Evolutionary conservation across 208 protist species (phyloP).

Genomic region (Wallacemonas rigidus): DNA sequence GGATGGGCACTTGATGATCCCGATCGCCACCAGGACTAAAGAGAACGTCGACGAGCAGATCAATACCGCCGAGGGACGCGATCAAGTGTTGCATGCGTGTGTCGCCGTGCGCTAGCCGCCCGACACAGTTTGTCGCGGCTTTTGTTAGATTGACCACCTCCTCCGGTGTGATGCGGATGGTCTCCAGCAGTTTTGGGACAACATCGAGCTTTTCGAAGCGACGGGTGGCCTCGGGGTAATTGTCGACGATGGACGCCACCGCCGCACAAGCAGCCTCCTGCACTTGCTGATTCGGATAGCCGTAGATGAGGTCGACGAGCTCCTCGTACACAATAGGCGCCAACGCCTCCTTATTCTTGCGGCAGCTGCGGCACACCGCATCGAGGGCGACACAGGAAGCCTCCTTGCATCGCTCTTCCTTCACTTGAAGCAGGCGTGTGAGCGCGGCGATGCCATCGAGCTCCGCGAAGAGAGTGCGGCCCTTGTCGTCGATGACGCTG

Average conservation of each 20-base stretch:
- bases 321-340: slow-evolving; percentile 57
- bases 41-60: slow-evolving; percentile 85
- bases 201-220: slow-evolving; percentile 73
- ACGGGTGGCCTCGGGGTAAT: slow-evolving; percentile 56
- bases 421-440: slow-evolving; percentile 69
- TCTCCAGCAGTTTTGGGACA: slow-evolving; percentile 85
- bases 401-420: slow-evolving; percentile 92
- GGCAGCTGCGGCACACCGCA: slow-evolving; percentile 74
- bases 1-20: slow-evolving; percentile 89
- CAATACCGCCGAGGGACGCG: slow-evolving; percentile 77
- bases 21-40: slow-evolving; percentile 82
- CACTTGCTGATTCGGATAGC: slow-evolving; percentile 91
- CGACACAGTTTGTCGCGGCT: slow-evolving; percentile 86
- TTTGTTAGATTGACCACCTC: slow-evolving; percentile 90
- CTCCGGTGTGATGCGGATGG: slow-evolving; percentile 80
- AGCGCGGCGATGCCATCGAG: slow-evolving; percentile 78
- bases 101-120: slow-evolving; percentile 86
- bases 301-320: slow-evolving; percentile 84
- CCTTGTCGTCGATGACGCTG: slow-evolving; percentile 84
- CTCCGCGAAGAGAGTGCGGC: slow-evolving; percentile 58
- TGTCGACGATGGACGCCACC: slow-evolving; percentile 84
- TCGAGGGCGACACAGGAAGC: slow-evolving; percentile 87
- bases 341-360: slow-evolving; percentile 71
- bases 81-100: slow-evolving; percentile 73
- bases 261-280: slow-evolving; percentile 87